Conservation (phyloP, 2,329 filamentous ascomycete genomes). For the Pseudogymnoascus sp. region DNA sequence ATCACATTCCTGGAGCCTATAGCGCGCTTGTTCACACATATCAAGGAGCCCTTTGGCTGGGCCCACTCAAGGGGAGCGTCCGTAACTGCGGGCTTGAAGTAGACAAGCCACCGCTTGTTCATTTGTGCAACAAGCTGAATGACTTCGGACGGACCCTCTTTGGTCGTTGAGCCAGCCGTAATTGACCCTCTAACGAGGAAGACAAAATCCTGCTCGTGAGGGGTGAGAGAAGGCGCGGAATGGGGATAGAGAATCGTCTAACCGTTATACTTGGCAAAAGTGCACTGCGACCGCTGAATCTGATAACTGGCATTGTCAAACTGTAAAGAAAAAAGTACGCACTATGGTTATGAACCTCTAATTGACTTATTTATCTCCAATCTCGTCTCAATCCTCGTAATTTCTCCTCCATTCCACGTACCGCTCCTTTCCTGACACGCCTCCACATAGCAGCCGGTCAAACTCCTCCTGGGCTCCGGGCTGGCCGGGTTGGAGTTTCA, state of each 20-base stretch:
- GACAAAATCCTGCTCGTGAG: too few species aligned
- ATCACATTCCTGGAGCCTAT: background rate
- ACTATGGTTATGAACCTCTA: background rate
- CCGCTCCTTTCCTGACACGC: slow-evolving; percentile 20
- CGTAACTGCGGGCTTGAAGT: too few species aligned
- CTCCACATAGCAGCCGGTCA: slow-evolving; percentile 18
- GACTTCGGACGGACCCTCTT: too few species aligned
- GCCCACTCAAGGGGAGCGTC: too few species aligned
- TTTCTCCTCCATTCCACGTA: slow-evolving; percentile 30
- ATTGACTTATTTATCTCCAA: background rate
- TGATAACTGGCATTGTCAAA: background rate
- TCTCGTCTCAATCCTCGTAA: background rate
- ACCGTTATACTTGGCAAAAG: background rate
- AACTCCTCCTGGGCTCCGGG: slow-evolving; percentile 29
- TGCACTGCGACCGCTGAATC: background rate
- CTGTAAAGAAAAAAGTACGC: background rate
- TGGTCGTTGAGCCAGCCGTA: too few species aligned
- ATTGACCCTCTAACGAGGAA: too few species aligned
- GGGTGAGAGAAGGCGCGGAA: too few species aligned
- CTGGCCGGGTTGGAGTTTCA: slow-evolving; percentile 22
- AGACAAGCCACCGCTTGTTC: too few species aligned
- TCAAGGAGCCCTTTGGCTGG: too few species aligned
- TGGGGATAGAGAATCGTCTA: background rate
- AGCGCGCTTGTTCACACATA: too few species aligned
- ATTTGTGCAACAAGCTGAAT: too few species aligned